Evolutionary conservation across 2,329 filamentous ascomycete species (phyloP).

Genomic region (Hymenoscyphus fraxineus): DNA sequence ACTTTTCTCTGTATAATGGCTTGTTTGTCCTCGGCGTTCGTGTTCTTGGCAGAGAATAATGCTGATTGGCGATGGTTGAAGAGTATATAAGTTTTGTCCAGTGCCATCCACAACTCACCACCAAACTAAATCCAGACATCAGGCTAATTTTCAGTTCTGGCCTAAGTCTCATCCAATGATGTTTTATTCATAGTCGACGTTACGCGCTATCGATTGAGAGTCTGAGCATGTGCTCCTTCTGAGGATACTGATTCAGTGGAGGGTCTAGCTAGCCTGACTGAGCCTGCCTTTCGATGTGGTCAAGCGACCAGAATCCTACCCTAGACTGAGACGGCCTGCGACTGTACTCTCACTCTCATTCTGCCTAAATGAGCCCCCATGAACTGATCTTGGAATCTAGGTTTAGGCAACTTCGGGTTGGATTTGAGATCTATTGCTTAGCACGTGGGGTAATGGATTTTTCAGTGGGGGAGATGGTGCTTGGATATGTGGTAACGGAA

Average conservation of each 20-base stretch:
- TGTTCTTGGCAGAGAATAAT: not conserved
- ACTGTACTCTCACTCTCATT: not conserved
- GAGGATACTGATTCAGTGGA: not conserved
- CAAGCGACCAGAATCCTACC: not conserved
- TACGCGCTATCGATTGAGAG: not conserved
- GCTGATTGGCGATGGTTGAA: not conserved
- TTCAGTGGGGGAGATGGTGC: not conserved
- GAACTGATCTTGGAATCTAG: not conserved
- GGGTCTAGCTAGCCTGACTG: not conserved
- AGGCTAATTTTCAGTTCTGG: not conserved
- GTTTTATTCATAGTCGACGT: not conserved
- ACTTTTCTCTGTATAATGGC: not conserved
- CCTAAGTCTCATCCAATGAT: not conserved
- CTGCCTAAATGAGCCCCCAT: not conserved
- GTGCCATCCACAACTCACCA: not conserved
- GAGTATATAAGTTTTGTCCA: not conserved
- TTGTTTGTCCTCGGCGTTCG: not conserved
- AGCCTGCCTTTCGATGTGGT: not conserved
- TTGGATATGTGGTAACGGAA: conserved; percentile 1
- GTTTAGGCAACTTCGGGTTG: not conserved
- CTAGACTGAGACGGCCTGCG: not conserved
- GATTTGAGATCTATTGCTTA: not conserved
- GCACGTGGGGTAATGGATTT: too few species aligned
- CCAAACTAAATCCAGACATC: not conserved
- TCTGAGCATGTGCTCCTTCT: not conserved